Evolutionary conservation across 2,329 filamentous ascomycete genomes (phyloP).

Genomic region (Aspergillus felis): DNA sequence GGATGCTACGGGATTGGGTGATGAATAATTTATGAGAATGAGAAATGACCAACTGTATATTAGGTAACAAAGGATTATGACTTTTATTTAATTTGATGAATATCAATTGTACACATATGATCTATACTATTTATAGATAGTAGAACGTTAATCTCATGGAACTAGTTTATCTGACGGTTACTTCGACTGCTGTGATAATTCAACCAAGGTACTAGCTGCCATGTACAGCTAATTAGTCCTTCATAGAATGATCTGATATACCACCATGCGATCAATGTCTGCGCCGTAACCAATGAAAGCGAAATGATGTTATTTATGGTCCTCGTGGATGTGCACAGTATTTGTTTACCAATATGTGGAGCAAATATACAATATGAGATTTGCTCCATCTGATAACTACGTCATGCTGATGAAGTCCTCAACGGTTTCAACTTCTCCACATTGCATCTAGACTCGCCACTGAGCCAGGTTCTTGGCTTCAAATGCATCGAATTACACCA

Average conservation of each 20-base stretch:
- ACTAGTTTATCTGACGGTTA: too few species aligned
- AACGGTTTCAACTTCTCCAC: background rate
- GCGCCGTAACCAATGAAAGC: background rate
- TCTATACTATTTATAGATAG: too few species aligned
- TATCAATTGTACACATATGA: background rate
- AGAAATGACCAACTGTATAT: background rate
- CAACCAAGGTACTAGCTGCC: too few species aligned
- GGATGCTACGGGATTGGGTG: conserved; percentile 38
- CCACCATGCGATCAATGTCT: background rate
- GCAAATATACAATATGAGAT: background rate
- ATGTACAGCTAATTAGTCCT: too few species aligned
- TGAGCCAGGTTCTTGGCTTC: background rate
- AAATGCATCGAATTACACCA: background rate
- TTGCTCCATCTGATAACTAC: background rate
- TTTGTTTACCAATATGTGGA: background rate
- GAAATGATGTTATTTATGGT: too few species aligned
- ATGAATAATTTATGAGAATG: conserved; percentile 14
- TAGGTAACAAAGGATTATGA: background rate
- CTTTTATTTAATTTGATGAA: background rate
- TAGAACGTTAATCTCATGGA: too few species aligned
- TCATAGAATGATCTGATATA: too few species aligned
- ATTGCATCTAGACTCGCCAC: background rate
- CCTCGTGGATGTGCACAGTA: background rate
- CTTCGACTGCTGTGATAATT: background rate
- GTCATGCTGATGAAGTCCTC: background rate